Evolutionary conservation across 345 rosid genomes (phyloP), one percentile per base, ranked within the genome.

Genomic region (Ceriops tagal): DNA sequence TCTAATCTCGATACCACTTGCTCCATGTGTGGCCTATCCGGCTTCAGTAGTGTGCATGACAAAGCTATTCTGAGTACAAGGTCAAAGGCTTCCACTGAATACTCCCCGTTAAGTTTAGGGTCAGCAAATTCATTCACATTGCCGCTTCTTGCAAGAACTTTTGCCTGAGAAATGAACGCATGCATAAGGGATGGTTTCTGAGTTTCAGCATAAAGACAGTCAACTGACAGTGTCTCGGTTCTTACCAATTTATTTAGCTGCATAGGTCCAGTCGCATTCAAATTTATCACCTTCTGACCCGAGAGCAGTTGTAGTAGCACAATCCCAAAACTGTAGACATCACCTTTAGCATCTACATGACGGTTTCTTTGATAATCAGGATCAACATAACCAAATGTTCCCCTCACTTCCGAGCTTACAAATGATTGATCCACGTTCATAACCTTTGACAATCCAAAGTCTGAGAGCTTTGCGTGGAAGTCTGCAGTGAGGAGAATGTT

Each of bases 351-450:
- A 67, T 84, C 80, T 22, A 87, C 92, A 9, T 27, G 85, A 70
- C 57, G 87, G 72, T 85, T 87, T 60, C 75, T 75, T 67, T 78
- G 75, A 69, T 85, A 87, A 66, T 83, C 89, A 26, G 87, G 88
- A 71, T 87, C 87, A 9, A 87, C 88, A 59, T 83, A 83, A 24
- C 88, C 89, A n/a, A 85, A 83, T 24, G 88, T 87, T 30, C 92
- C 89, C 68, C 89, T 73, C 53, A 87, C 87, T 80, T 85, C 88
- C 62, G 89, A 83, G 73, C 85, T 85, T 75, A 82, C 92, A 62
- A 77, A 73, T 35, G 88, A 82, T 65, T 79, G 85, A 43, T 83
- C 92, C 34, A 82, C 68, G 57, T 85, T 83, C 82, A 82, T 83
- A 27, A 87, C 85, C 73, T 85, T 87, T 9, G 92, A 85, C 31